A percentile compares a stretch with the other conserved stretches of the same genome.
Evolutionary conservation across 345 rosid genomes (phyloP).

Genomic region (Bretschneidera sinensis): DNA sequence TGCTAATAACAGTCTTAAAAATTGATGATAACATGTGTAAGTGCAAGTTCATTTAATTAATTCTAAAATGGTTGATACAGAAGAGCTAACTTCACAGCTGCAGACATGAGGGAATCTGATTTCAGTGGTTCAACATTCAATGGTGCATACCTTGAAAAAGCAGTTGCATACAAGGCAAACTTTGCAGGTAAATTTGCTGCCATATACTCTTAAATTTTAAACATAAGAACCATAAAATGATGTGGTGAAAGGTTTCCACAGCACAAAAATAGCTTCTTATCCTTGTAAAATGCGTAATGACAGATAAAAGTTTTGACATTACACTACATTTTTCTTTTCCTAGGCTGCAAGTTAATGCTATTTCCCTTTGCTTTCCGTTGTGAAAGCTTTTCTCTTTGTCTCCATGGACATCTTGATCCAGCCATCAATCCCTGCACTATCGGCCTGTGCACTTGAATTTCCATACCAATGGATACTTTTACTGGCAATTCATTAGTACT

Average conservation of each 20-base stretch:
- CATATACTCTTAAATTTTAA: background rate
- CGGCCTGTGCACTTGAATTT: background rate
- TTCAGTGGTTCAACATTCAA: conserved; percentile 93
- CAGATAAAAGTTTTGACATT: background rate
- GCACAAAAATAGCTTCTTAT: background rate
- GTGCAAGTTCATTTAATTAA: conserved; percentile 5
- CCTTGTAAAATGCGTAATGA: background rate
- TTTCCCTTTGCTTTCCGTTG: background rate
- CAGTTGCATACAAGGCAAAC: conserved; percentile 91
- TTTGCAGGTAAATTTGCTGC: conserved; percentile 50
- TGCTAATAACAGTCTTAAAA: too few relatives aligned
- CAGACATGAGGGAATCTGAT: conserved; percentile 94
- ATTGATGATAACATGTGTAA: too few relatives aligned
- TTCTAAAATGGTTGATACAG: conserved; percentile 44
- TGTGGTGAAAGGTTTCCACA: background rate
- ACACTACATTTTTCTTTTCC: background rate
- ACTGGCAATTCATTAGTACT: background rate
- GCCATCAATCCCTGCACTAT: background rate
- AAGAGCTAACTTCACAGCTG: conserved; percentile 94
- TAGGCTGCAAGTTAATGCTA: background rate
- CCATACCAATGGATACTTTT: background rate
- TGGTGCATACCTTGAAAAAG: conserved; percentile 94
- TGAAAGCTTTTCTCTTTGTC: background rate
- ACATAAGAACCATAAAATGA: background rate
- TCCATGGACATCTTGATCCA: background rate